Evolutionary conservation across 352 stramenopile species (phyloP), one percentile per base, ranked within the genome.

Genomic region (Globisporangium barbulae): DNA sequence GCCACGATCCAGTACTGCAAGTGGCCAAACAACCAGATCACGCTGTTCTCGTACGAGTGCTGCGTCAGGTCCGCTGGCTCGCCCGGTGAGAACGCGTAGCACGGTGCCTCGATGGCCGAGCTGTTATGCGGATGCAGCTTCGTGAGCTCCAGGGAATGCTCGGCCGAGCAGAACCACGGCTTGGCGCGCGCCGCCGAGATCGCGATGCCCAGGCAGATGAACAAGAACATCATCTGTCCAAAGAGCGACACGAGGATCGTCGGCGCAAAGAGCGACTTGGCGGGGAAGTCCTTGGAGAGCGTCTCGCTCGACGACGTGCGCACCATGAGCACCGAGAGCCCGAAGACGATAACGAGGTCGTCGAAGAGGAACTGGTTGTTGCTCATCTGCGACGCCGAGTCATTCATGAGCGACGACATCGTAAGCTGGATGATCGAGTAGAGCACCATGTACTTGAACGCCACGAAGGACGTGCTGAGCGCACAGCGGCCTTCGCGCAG

Each of bases 401-500:
- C 74, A 62, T 85, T 86, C 80, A 91, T 84, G 6, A 86, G 64
- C 30, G 81, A 78, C 39, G 82, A 73, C 67, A 91, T 67, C 13
- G 81, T 89, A 19, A 92, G 77, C 68, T 96, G 85, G 39, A 97
- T 82, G 67, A 97, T 85, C 52, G 89, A 90, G 76, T 97, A 98
- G 50, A 97, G 79, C 49, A 98, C 90, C 83, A 97, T 94, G 68
- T 88, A 98, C 57, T 96, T 93, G 74, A 97, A 98, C 5, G 77
- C 75, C 7, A 91, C 77, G 30, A 97, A 92, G 30, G 93, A 89
- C 45, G 90, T 94, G 59, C 88, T 93, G 17, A 98, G 76, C 33
- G 91, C 86, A 52, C 90, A 94, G 19, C 91, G 84, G 37, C 93
- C 93, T 73, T 98, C 93, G 33, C 77, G 79, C 12, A 97, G 59